Conservation (phyloP, 1,284 basidiomycete species). For the Salmacisia buchloeana region DNA sequence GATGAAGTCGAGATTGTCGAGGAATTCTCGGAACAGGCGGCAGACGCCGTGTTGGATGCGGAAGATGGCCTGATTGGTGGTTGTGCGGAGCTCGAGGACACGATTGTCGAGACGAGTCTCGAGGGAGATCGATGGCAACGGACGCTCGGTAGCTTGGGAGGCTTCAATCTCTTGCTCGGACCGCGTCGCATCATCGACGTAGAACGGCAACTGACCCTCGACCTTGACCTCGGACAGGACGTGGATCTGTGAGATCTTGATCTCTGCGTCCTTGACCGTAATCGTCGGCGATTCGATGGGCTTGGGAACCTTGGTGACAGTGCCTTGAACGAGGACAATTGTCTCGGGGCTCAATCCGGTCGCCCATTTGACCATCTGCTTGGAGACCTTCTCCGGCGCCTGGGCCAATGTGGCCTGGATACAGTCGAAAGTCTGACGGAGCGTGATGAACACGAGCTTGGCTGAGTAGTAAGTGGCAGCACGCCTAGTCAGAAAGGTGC, state of each 20-base stretch:
- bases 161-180: conserved; percentile 69
- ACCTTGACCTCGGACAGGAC: conserved; percentile 69
- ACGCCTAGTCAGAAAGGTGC: too few relatives aligned
- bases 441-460: conserved; percentile 90
- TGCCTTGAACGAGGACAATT: conserved; percentile 80
- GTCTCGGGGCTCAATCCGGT: conserved; percentile 74
- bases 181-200: conserved; percentile 84
- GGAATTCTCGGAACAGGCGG: conserved; percentile 78
- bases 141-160: conserved; percentile 45
- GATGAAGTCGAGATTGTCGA: conserved; percentile 70
- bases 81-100: conserved; percentile 86
- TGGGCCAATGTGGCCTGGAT: conserved; percentile 81
- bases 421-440: conserved; percentile 82
- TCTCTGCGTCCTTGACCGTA: conserved; percentile 78
- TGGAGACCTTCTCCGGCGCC: conserved; percentile 76
- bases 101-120: conserved; percentile 94
- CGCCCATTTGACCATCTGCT: conserved; percentile 96
- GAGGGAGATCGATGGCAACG: conserved; percentile 43
- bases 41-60: conserved; percentile 81
- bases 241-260: conserved; percentile 79
- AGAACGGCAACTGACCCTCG: conserved; percentile 67
- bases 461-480: conserved; percentile 54
- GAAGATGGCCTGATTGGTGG: conserved; percentile 95
- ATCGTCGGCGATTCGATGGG: conserved; percentile 85
- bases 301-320: conserved; percentile 62